Evolutionary conservation across 352 stramenopile genomes (phyloP).

Genomic region (Aphanomyces euteiches): DNA sequence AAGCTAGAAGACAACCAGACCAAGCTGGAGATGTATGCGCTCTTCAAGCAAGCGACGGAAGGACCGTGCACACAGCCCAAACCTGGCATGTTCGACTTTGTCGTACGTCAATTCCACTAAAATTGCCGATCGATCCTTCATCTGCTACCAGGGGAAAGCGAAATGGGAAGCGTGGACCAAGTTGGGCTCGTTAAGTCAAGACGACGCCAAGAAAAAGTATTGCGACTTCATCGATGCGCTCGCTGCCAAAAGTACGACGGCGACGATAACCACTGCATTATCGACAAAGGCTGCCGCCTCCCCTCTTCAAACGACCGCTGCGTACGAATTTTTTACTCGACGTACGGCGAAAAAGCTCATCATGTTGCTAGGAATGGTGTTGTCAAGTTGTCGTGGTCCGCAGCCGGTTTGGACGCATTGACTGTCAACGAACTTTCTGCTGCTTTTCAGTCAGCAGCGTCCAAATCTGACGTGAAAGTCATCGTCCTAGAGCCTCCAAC

Average conservation of each 20-base stretch:
- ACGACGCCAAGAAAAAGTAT: slow-evolving; percentile 69
- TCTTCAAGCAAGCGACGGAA: slow-evolving; percentile 74
- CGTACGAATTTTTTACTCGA: not conserved
- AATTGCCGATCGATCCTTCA: not conserved
- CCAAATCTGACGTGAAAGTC: slow-evolving; percentile 35
- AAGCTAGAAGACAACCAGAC: slow-evolving; percentile 64
- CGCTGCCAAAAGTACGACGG: slow-evolving; percentile 38
- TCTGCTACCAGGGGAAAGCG: slow-evolving; percentile 42
- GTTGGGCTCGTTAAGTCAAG: slow-evolving; percentile 59
- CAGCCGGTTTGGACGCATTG: slow-evolving; percentile 39
- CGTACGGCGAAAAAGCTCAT: not conserved
- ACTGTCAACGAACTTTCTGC: slow-evolving; percentile 69
- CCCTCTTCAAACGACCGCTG: not conserved
- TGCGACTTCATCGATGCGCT: slow-evolving; percentile 72
- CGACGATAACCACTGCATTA: slow-evolving; percentile 5
- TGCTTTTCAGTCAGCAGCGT: not conserved
- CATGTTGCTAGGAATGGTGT: not conserved
- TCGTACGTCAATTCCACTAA: slow-evolving; percentile 36
- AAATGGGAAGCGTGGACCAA: slow-evolving; percentile 80
- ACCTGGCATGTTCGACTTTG: slow-evolving; percentile 79
- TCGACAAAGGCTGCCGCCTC: not conserved
- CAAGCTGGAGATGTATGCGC: slow-evolving; percentile 81
- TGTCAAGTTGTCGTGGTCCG: not conserved
- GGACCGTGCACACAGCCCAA: slow-evolving; percentile 60
- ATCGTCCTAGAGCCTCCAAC: slow-evolving; percentile 67